These are phyloP conservation scores for Claviceps capensis DNA, from an alignment of 2,329 filamentous ascomycete species.

Conservation along the genomic window DNA sequence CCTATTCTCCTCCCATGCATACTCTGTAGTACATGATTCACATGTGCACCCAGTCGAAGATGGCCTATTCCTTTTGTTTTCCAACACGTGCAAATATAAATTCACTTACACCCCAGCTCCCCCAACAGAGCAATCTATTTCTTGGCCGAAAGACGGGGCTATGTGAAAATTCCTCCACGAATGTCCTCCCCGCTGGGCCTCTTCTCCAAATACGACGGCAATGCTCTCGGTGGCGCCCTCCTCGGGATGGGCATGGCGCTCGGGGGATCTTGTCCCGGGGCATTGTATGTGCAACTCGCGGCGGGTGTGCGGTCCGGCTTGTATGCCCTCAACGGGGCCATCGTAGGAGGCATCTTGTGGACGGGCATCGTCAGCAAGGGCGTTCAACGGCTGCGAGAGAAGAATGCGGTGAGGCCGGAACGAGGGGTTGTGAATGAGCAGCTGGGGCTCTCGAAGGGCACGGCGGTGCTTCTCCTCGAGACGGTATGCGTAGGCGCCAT, in stretches of 20 bases:
- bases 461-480: constrained; percentile 29
- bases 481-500: constrained; percentile 26
- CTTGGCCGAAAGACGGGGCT: constrained; percentile 28
- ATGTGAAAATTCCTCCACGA: constrained; percentile 32
- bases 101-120: background rate
- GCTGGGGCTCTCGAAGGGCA: constrained; percentile 24
- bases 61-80: background rate
- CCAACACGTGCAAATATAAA: background rate
- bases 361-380: constrained; percentile 27
- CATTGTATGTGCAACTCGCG: constrained; percentile 46
- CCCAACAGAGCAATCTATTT: constrained; percentile 30
- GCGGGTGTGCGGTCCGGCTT: constrained; percentile 36
- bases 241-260: constrained; percentile 54
- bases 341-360: constrained; percentile 42
- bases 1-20: background rate
- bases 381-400: constrained; percentile 16
- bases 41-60: background rate
- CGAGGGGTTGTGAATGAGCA: constrained; percentile 24
- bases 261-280: constrained; percentile 52
- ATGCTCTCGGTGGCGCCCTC: constrained; percentile 47
- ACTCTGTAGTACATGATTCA: background rate
- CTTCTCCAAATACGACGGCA: constrained; percentile 45
- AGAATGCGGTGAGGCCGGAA: constrained; percentile 13
- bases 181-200: constrained; percentile 37
- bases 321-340: constrained; percentile 38